phyloP scores from a whole-genome alignment of 2,329 filamentous ascomycete genomes.

The Mycosphaerella sp. region DNA sequence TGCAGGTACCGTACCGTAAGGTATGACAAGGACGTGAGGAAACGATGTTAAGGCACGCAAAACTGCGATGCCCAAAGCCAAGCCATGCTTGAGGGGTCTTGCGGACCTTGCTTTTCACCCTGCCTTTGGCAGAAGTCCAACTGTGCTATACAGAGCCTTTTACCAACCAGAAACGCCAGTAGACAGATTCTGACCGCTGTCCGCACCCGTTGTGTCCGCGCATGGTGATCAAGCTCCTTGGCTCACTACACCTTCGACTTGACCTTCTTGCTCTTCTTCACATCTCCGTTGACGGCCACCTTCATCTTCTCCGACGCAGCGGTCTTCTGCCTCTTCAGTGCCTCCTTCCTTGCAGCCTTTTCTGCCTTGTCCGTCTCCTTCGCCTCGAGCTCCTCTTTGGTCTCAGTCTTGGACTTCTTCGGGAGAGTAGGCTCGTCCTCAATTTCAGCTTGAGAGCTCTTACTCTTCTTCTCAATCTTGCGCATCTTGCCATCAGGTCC shows the following conservation, averaged over 20 bases:
- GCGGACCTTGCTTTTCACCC: constrained; percentile 1
- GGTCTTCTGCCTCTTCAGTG: constrained; percentile 28
- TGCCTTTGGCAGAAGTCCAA: not conserved
- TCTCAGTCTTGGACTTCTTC: constrained; percentile 31
- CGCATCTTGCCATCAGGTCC: constrained; percentile 34
- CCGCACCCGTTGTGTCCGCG: no score
- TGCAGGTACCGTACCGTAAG: not conserved
- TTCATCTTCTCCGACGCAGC: constrained; percentile 13
- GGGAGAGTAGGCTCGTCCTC: constrained; percentile 19
- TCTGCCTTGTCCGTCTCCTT: constrained; percentile 22
- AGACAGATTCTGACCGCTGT: not conserved
- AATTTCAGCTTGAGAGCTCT: constrained; percentile 15
- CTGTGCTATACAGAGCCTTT: not conserved
- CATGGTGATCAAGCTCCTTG: not conserved
- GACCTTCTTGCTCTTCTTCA: constrained; percentile 12
- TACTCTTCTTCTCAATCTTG: constrained; percentile 25
- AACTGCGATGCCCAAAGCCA: constrained; percentile 10
- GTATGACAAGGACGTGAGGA: not conserved
- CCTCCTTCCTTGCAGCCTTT: constrained; percentile 25
- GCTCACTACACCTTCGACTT: constrained; percentile 4
- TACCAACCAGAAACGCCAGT: not conserved
- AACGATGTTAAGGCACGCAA: constrained; percentile 7
- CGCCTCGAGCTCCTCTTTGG: constrained; percentile 18
- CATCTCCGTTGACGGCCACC: constrained; percentile 11
- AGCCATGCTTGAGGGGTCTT: constrained; percentile 11